These are phyloP conservation scores for Scopulariopsis brevicaulis DNA, from an alignment of 2,329 filamentous ascomycete genomes.

Conservation along the genomic window DNA sequence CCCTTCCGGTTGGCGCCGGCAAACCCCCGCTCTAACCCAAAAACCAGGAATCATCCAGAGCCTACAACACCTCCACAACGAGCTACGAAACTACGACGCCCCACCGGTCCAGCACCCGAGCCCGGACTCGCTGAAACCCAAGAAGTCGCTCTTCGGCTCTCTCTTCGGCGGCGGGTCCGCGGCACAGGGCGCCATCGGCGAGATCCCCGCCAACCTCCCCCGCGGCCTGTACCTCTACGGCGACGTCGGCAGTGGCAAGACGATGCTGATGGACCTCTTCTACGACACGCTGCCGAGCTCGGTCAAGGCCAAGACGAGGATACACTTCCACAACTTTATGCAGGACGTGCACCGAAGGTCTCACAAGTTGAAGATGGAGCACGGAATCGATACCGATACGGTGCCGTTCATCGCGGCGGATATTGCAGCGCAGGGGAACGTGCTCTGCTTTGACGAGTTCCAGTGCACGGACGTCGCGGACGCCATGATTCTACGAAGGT, in stretches of 20 bases:
- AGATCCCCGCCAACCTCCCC: constrained; percentile 64
- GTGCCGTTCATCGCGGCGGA: constrained; percentile 91
- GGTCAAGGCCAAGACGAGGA: constrained; percentile 75
- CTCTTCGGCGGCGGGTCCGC: constrained; percentile 42
- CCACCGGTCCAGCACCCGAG: constrained; percentile 67
- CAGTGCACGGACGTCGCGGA: constrained; percentile 97
- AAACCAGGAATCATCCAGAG: constrained; percentile 69
- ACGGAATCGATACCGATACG: constrained; percentile 82
- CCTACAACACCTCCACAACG: constrained; percentile 80
- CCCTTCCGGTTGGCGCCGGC: not conserved
- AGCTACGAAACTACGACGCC: constrained; percentile 62
- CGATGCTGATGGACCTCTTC: constrained; percentile 98
- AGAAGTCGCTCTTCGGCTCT: constrained; percentile 44
- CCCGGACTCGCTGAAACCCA: constrained; percentile 54
- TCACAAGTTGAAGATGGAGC: constrained; percentile 78
- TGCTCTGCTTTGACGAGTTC: constrained; percentile 97
- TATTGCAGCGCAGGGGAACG: constrained; percentile 73
- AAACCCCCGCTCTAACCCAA: not conserved
- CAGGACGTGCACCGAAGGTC: constrained; percentile 88
- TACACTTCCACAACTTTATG: constrained; percentile 99
- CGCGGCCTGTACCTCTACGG: constrained; percentile 91
- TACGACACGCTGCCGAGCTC: constrained; percentile 80
- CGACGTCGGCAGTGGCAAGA: constrained; percentile 95
- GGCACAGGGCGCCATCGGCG: constrained; percentile 24
- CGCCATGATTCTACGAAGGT: constrained; percentile 89